Evolutionary conservation across 2,329 filamentous ascomycete genomes (phyloP).

Genomic region (Calycina herbarum): DNA sequence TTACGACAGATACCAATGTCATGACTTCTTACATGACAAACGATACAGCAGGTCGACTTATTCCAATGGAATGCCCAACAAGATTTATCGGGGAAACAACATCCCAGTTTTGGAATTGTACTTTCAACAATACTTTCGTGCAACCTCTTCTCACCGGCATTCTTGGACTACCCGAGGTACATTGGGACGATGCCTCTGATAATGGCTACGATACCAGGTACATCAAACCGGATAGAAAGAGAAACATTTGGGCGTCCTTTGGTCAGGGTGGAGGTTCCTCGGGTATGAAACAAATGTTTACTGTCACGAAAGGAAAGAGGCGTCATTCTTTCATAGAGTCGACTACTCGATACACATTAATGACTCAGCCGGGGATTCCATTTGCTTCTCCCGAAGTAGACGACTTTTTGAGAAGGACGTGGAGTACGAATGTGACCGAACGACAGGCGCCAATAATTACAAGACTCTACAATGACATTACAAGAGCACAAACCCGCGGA

Average conservation of each 20-base stretch:
- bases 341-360: conserved; percentile 1
- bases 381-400: conserved; percentile 8
- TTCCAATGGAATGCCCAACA: not conserved
- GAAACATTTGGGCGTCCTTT: conserved; percentile 13
- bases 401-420: conserved; percentile 9
- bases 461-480: conserved; percentile 2
- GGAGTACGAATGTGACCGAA: conserved; percentile 10
- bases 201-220: not conserved
- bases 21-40: conserved; percentile 6
- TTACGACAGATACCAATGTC: not conserved
- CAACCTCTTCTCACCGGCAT: not conserved
- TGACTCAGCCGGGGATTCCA: conserved; percentile 7
- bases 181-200: conserved; percentile 10
- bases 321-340: conserved; percentile 12
- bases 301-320: conserved; percentile 10
- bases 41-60: not conserved
- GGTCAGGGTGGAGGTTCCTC: conserved; percentile 12
- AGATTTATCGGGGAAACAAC: not conserved
- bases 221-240: conserved; percentile 6
- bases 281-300: conserved; percentile 14
- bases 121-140: conserved; percentile 10
- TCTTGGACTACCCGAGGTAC: conserved; percentile 6
- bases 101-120: conserved; percentile 5
- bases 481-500: not conserved
- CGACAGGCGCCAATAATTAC: not conserved